A percentile compares a stretch with the other conserved stretches of the same genome.
Evolutionary conservation across 78 protist species (phyloP).

Genomic region (Bigelowiella natans): DNA sequence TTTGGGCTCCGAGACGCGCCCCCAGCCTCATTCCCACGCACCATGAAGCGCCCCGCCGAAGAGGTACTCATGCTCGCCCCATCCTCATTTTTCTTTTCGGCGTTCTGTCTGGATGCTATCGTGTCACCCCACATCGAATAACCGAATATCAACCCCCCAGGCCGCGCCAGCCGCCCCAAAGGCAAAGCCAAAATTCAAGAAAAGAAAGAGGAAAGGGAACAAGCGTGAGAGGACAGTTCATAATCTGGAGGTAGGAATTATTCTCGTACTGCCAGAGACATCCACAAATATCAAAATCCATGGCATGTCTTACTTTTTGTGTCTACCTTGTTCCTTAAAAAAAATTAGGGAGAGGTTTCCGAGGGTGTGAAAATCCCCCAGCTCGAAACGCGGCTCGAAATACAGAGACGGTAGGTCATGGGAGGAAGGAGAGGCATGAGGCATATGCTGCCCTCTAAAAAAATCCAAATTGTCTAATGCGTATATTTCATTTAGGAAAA

Average conservation of each 20-base stretch:
- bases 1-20: too few species aligned
- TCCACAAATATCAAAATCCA: too few species aligned
- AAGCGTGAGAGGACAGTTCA: not conserved
- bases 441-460: not conserved
- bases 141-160: too few species aligned
- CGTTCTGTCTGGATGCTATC: too few species aligned
- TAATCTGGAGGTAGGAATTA: not conserved
- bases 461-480: not conserved
- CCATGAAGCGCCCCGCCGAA: too few species aligned
- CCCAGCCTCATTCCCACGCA: too few species aligned
- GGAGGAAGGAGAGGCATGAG: not conserved
- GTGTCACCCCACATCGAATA: too few species aligned
- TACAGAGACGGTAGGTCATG: too few species aligned
- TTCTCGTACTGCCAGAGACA: not conserved
- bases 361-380: not conserved
- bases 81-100: too few species aligned
- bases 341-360: not conserved
- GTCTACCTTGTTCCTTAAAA: not conserved
- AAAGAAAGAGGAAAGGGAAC: not conserved
- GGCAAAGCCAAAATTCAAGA: not conserved
- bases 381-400: not conserved
- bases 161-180: too few species aligned
- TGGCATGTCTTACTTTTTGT: too few species aligned
- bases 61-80: too few species aligned
- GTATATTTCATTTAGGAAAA: not conserved